Evolutionary conservation across 176 grass and related monocot species (phyloP), one percentile per base, ranked within the genome.

Genomic region (Triticum turgidum): DNA sequence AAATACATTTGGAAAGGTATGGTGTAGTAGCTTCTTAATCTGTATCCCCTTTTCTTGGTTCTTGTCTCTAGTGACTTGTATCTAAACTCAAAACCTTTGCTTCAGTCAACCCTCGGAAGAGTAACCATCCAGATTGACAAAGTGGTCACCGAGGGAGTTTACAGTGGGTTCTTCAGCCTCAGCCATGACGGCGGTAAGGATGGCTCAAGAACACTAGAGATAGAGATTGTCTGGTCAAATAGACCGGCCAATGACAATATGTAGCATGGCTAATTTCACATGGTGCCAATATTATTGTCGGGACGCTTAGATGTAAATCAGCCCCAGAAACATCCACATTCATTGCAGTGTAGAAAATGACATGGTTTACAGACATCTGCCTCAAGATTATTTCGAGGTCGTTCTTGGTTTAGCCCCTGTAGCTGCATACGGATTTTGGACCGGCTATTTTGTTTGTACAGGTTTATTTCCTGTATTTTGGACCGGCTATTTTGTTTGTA

Each of bases 121-220:
- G 93, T 98, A 9, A 98, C 96, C 76, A 95, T 98, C 77, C 96
- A 98, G 81, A 98, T 98, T 11, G 96, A 98, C 90, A 98, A 98
- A 75, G 96, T 98, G 37, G 90, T 98, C 9, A 94, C 91, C 0
- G 96, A 98, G 79, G 96, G 93, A 65, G 90, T 95, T 29, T 98
- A 98, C 83, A 94, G 91, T 5, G 96, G 96, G 66, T 89, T 92
- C 84, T 98, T 95, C 86, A 95, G 91, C 90, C 93, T 98, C 73
- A 98, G 90, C 83, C 96, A 98, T 34, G 96, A 98, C 4, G 93
- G 96, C 6, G 87, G 94, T 5, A 95, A 95, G 86, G 96, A 98
- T 56, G 92, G 96, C 62, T 92, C 91, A 8, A 89, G 96, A 82
- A 95, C 93, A 5, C 81, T 98, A 18, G 93, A 98, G 85, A 98